A percentile compares a stretch with the other conserved stretches of the same genome.
Conservation (phyloP, 2,329 filamentous ascomycete species). For the Clonostachys byssicola region DNA sequence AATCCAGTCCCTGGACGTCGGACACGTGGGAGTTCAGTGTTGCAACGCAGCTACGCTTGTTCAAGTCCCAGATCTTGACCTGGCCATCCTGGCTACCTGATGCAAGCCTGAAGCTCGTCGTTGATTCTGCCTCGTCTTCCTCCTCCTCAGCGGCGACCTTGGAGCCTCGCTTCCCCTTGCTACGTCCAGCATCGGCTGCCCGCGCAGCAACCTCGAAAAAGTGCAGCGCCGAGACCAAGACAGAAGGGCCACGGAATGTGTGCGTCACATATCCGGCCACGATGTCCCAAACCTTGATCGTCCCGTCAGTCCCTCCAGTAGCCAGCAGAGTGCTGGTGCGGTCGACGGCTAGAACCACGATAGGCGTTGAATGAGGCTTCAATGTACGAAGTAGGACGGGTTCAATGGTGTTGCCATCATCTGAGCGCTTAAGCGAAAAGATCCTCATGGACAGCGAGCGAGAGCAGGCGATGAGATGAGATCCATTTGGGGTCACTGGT, state of each 20-base stretch:
- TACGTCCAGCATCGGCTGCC: constrained; percentile 15
- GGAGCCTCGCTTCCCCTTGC: constrained; percentile 27
- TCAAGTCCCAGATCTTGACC: constrained; percentile 85
- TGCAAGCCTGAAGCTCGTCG: constrained; percentile 69
- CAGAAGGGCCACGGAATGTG: constrained; percentile 89
- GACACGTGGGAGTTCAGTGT: constrained; percentile 90
- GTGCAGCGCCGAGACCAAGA: constrained; percentile 82
- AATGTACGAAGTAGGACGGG: constrained; percentile 71
- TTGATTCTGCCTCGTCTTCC: constrained; percentile 24
- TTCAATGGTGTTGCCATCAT: constrained; percentile 53
- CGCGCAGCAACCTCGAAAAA: constrained; percentile 75
- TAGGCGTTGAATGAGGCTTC: constrained; percentile 87
- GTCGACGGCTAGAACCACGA: constrained; percentile 82
- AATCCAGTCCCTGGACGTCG: constrained; percentile 85
- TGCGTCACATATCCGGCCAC: constrained; percentile 86
- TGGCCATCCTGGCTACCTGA: constrained; percentile 94
- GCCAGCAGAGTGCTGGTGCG: constrained; percentile 84
- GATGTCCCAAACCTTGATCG: constrained; percentile 97
- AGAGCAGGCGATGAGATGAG: constrained; percentile 87
- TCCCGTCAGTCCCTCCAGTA: constrained; percentile 88
- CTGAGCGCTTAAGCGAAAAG: constrained; percentile 64
- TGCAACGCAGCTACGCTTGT: constrained; percentile 74
- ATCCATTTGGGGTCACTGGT: constrained; percentile 79
- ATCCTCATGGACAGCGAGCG: constrained; percentile 95
- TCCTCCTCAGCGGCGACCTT: constrained; percentile 30